Conservation (phyloP, 2,329 filamentous ascomycete genomes). For the Rosellinia necatrix region DNA sequence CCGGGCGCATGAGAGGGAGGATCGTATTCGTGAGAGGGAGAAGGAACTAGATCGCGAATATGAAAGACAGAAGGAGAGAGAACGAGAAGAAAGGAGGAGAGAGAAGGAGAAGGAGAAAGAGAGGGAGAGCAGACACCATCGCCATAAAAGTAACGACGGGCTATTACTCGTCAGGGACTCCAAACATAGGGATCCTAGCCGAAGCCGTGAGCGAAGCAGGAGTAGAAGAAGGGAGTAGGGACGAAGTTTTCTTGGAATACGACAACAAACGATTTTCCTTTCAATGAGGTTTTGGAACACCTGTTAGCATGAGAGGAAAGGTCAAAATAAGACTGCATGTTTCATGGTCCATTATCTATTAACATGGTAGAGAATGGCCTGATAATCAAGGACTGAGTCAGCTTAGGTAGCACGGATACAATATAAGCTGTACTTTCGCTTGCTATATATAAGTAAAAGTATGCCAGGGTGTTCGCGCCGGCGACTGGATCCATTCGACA, state of each 20-base stretch:
- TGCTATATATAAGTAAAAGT: slow-evolving; percentile 4
- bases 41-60: slow-evolving; percentile 31
- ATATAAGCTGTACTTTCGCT: too few relatives aligned
- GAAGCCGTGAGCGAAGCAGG: slow-evolving; percentile 33
- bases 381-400: background rate
- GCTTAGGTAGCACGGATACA: slow-evolving; percentile 3
- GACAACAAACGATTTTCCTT: background rate
- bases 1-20: slow-evolving; percentile 14
- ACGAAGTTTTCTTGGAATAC: background rate
- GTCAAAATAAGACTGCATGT: slow-evolving; percentile 3
- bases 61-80: slow-evolving; percentile 25
- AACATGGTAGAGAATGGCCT: background rate
- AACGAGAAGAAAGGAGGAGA: slow-evolving; percentile 21
- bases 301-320: background rate
- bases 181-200: slow-evolving; percentile 34
- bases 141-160: slow-evolving; percentile 25
- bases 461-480: background rate
- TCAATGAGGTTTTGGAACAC: background rate
- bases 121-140: slow-evolving; percentile 24
- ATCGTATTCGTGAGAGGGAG: slow-evolving; percentile 29
- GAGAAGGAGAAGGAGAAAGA: slow-evolving; percentile 20
- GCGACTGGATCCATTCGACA: background rate
- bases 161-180: slow-evolving; percentile 36
- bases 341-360: background rate
- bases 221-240: slow-evolving; percentile 31